Base-by-base conservation (phyloP, 2,329 filamentous ascomycete genomes). In the Rasamsonia emersonii region DNA sequence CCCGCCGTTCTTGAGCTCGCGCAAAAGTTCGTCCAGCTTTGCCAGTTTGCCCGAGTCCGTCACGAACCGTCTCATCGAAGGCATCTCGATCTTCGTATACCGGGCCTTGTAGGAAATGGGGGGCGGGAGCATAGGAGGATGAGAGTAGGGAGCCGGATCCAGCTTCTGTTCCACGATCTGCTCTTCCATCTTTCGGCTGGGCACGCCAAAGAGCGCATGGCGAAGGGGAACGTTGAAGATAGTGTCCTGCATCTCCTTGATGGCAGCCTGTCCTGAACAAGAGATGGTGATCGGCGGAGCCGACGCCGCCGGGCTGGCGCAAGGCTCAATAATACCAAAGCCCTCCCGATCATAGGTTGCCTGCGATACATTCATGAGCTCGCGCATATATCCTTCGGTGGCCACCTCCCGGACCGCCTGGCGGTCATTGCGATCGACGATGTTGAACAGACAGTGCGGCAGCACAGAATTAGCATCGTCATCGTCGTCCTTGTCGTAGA, bases 1-100 rank as follows among this genome's bases (percentile, higher is more conserved):
- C 20, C 83, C 83, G 41, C 82, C 84, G 40, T 86, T 82, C 71
- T 96, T 98, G 50, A 98, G 78, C 57, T 86, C 75, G 55, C 83
- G 83, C 9, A 98, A 72, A 11, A 98, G 70, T 44, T 84, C 71
- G 55, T 98, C 91, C 30, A 98, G 70, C 53, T 86, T 86, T 28
- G 86, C 88, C 38, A 98, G 75, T 65, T 98, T 98, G 53, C 91
- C 91, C 32, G 86, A 94, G 61, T 96, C 91, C 2, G 89, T 96
- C 37, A 98, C 91, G 53, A 98, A 98, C 46, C 88, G 86, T 30
- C 79, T 82, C 91, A 98, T 98, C 8, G 88, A 95, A 1, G 91
- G 91, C 19, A 95, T 88, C 30, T 80, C 74, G 41, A 98, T 93
- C 54, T 89, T 83, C 30, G 83, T 95, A 61, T 88, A 96, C 15